A percentile compares a stretch with the other conserved stretches of the same genome.
These are phyloP conservation scores for Sporobolomyces roseus DNA, from an alignment of 768 basidiomycete genomes.

Conservation along the genomic window DNA sequence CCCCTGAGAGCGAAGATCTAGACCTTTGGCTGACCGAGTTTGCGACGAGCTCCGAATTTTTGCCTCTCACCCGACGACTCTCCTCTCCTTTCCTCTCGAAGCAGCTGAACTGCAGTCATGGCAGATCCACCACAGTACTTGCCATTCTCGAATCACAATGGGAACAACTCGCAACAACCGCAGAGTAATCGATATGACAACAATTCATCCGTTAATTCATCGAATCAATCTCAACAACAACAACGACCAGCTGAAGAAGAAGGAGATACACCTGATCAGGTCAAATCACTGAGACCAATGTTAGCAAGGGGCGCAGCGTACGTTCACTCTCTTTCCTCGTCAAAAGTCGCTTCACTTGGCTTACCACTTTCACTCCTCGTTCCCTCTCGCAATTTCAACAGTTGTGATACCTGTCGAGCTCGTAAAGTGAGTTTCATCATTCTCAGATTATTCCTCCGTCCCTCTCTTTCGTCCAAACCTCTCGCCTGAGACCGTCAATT, in stretches of 20 bases:
- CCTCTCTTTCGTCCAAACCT: background rate
- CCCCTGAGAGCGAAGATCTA: too few relatives aligned
- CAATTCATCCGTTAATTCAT: too few relatives aligned
- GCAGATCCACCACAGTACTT: background rate
- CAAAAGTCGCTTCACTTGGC: background rate
- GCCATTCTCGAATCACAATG: too few relatives aligned
- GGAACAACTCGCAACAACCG: too few relatives aligned
- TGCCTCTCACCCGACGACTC: too few relatives aligned
- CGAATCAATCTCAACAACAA: background rate
- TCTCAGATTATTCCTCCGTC: background rate
- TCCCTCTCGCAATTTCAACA: background rate
- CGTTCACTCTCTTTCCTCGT: background rate
- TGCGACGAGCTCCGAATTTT: too few relatives aligned
- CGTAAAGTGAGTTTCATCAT: slow-evolving; percentile 25
- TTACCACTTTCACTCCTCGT: too few relatives aligned
- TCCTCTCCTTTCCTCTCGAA: background rate
- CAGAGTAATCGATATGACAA: too few relatives aligned
- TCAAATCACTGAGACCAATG: slow-evolving; percentile 23
- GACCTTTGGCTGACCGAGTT: too few relatives aligned
- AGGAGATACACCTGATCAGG: background rate
- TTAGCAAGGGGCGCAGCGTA: slow-evolving; percentile 34
- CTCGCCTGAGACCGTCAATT: too few relatives aligned
- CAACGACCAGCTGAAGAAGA: background rate
- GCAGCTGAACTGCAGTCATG: background rate
- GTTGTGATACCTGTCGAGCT: slow-evolving; percentile 35